Conservation (phyloP, 2,329 filamentous ascomycete genomes). For the Colletotrichum siamense region DNA sequence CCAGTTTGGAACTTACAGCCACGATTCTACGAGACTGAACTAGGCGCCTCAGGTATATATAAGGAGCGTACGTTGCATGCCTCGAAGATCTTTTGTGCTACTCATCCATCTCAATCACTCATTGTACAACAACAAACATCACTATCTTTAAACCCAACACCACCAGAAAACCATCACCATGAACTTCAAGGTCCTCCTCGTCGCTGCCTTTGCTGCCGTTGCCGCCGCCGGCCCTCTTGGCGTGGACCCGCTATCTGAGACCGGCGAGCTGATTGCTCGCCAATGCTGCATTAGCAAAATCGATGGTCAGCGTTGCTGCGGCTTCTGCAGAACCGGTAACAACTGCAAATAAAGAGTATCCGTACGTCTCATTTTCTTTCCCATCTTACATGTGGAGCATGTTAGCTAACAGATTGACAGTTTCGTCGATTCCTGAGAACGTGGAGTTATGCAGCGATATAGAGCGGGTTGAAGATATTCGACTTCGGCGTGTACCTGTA, state of each 20-base stretch:
- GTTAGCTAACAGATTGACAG: background rate
- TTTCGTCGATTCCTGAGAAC: background rate
- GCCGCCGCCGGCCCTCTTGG: background rate
- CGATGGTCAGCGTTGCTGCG: background rate
- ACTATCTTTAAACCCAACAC: background rate
- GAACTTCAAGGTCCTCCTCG: background rate
- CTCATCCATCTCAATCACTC: background rate
- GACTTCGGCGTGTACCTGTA: background rate
- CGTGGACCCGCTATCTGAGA: background rate
- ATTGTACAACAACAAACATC: fast-evolving
- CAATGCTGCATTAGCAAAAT: background rate
- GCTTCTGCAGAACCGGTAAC: background rate
- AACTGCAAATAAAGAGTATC: background rate
- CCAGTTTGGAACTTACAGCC: background rate
- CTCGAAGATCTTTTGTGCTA: fast-evolving
- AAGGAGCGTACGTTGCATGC: background rate
- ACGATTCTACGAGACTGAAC: background rate
- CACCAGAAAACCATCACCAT: background rate
- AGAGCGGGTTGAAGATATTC: too few species aligned
- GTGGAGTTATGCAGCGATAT: background rate
- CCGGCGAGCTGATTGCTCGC: background rate
- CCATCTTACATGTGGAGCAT: background rate
- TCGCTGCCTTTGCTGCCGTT: background rate
- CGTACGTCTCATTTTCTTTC: background rate
- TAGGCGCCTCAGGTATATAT: background rate